Evolutionary conservation across 805 yeast genomes (phyloP).

Genomic region (Candida golubevii): DNA sequence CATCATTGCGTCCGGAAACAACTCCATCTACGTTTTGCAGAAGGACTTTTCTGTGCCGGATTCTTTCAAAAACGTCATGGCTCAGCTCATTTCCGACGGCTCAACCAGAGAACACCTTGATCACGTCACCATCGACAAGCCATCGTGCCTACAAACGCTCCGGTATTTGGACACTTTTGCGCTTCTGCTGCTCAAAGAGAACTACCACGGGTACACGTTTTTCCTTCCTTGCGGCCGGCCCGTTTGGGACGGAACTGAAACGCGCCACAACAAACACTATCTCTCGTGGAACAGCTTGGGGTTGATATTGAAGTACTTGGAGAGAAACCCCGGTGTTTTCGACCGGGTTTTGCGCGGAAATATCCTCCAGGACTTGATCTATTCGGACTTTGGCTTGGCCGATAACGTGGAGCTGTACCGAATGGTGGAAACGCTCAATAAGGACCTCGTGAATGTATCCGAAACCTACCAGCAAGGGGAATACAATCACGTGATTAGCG

Average conservation of each 20-base stretch:
- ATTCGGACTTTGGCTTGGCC: conserved; percentile 51
- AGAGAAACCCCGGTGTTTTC: conserved; percentile 47
- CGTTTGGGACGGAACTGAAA: conserved; percentile 10
- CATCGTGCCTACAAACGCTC: conserved; percentile 59
- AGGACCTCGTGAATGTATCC: conserved; percentile 24
- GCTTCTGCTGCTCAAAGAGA: conserved; percentile 49
- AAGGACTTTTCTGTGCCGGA: conserved; percentile 61
- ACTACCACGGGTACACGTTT: conserved; percentile 62
- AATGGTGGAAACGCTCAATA: conserved; percentile 22
- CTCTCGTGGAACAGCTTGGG: conserved; percentile 63
- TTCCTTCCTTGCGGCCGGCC: conserved; percentile 67
- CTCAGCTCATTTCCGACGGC: conserved; percentile 37
- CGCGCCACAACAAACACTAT: conserved; percentile 6
- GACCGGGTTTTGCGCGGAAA: conserved; percentile 51
- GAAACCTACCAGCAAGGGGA: conserved; percentile 18
- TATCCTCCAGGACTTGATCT: conserved; percentile 60
- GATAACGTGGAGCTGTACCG: conserved; percentile 14
- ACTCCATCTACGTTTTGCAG: conserved; percentile 61
- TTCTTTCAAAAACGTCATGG: conserved; percentile 59
- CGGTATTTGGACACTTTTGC: conserved; percentile 50
- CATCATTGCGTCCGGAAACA: conserved; percentile 49
- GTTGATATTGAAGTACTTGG: conserved; percentile 55
- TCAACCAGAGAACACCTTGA: conserved; percentile 23
- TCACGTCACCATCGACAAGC: conserved; percentile 31
- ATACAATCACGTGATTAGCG: conserved; percentile 20